Evolutionary conservation across 2,329 filamentous ascomycete genomes (phyloP).

Genomic region (Didymosphaeria variabile): DNA sequence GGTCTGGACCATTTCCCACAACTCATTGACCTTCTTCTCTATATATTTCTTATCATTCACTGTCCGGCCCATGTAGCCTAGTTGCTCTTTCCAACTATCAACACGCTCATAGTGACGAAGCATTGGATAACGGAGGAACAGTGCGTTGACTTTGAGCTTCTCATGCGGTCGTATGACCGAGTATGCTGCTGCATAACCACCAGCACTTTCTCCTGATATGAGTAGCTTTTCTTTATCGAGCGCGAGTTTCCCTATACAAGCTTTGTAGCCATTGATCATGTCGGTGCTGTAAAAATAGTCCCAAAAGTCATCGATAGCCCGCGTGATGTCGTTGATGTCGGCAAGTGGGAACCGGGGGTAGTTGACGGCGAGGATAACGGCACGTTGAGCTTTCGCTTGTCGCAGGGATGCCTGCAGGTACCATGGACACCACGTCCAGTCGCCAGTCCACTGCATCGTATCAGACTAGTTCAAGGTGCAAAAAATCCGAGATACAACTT

Average conservation of each 20-base stretch:
- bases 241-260: not conserved
- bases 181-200: constrained; percentile 37
- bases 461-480: not conserved
- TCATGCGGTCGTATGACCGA: constrained; percentile 11
- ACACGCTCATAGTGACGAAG: constrained; percentile 5
- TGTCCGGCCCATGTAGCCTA: not conserved
- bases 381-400: not conserved
- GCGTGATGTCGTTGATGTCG: not conserved
- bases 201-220: constrained; percentile 40
- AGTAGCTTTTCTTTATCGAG: constrained; percentile 7
- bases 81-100: not conserved
- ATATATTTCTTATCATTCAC: not conserved
- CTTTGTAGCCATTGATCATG: not conserved
- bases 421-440: not conserved
- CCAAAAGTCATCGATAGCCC: not conserved
- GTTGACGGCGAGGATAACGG: not conserved
- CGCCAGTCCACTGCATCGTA: not conserved
- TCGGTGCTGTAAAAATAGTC: not conserved
- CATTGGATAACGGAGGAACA: constrained; percentile 12
- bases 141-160: not conserved
- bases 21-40: not conserved
- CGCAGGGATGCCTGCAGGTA: not conserved
- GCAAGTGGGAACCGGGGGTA: not conserved
- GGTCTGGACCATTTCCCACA: not conserved
- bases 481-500: not conserved